Evolutionary conservation across 2,329 filamentous ascomycete genomes (phyloP).

Genomic region (Aureobasidium sp.): DNA sequence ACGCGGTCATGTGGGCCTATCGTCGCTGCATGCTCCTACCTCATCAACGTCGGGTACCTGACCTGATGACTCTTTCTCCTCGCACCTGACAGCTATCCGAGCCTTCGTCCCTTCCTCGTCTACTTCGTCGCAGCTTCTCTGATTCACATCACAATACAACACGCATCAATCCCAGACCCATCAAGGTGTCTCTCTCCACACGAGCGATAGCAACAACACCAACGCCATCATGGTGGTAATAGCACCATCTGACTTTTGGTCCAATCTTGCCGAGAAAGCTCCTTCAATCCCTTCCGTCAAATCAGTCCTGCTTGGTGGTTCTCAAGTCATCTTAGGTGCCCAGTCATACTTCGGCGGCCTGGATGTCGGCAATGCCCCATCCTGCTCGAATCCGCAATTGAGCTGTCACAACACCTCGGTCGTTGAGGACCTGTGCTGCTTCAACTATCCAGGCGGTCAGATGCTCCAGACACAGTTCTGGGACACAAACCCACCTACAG

Average conservation of each 20-base stretch:
- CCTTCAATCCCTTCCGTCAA: constrained; percentile 1
- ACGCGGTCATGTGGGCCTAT: neutral
- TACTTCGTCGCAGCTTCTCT: too few species aligned
- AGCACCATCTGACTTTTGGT: constrained; percentile 12
- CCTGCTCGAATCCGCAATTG: constrained; percentile 39
- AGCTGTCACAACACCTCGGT: constrained; percentile 59
- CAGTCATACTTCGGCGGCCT: constrained; percentile 3
- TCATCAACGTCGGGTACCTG: neutral
- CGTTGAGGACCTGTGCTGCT: constrained; percentile 63
- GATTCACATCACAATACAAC: neutral
- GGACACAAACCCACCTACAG: constrained; percentile 59
- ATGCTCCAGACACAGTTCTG: constrained; percentile 72
- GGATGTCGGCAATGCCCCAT: constrained; percentile 11
- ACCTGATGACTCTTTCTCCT: neutral
- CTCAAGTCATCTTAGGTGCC: constrained; percentile 2
- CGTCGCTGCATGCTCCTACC: constrained; percentile 2
- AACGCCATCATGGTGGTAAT: neutral
- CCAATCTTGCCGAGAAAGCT: constrained; percentile 6
- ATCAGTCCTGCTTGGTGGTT: constrained; percentile 6
- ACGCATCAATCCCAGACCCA: neutral
- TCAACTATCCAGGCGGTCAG: constrained; percentile 64
- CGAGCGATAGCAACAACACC: neutral
- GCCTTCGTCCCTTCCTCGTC: neutral
- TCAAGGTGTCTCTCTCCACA: neutral
- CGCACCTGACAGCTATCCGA: neutral